A percentile compares a stretch with the other conserved stretches of the same genome.
Evolutionary conservation across 129 eudicot genomes (phyloP).

Genomic region (Daucus carota): DNA sequence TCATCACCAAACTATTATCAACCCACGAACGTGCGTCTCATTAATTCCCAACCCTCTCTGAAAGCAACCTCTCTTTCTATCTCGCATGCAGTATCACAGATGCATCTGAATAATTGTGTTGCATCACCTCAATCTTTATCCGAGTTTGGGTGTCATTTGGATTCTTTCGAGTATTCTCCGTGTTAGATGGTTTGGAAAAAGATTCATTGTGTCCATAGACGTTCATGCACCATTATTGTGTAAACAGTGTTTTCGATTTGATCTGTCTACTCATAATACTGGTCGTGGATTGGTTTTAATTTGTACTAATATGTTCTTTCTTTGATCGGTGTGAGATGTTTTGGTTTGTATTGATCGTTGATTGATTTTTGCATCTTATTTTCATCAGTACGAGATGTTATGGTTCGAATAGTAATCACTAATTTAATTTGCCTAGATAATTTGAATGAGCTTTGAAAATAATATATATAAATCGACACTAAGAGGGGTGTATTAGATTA

Average conservation of each 20-base stretch:
- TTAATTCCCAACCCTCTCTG: no score
- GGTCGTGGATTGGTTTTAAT: background rate
- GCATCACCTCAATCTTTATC: background rate
- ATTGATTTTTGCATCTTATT: no score
- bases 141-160: background rate
- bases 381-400: no score
- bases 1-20: background rate
- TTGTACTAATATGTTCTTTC: background rate
- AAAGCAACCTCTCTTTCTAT: background rate
- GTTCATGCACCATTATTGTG: background rate
- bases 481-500: no score
- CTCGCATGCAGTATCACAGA: background rate
- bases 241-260: background rate
- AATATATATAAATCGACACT: no score
- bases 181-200: background rate
- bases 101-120: background rate
- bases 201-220: background rate
- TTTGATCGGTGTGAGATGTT: no score
- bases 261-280: background rate
- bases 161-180: background rate
- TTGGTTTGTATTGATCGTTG: no score
- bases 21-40: slow-evolving; percentile 3
- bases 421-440: no score
- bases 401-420: no score
- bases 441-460: no score